Evolutionary conservation across 495 filamentous ascomycete genomes (phyloP).

Genomic region (Aspergillus carlsbadensis): DNA sequence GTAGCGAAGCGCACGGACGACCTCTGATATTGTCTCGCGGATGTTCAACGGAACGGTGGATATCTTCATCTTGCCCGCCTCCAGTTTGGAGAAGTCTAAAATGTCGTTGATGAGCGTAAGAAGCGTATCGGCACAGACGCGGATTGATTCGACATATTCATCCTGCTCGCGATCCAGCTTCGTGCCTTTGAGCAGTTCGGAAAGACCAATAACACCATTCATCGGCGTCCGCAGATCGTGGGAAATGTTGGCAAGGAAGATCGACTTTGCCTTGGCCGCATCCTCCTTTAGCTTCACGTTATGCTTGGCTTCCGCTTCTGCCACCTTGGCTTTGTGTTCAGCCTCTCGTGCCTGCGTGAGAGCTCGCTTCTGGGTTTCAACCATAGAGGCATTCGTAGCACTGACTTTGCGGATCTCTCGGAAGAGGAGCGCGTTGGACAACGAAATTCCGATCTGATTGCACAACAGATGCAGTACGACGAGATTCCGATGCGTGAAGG

Average conservation of each 20-base stretch:
- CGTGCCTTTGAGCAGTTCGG: constrained; percentile 79
- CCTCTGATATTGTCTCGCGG: constrained; percentile 82
- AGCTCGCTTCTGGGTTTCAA: constrained; percentile 79
- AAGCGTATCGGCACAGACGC: constrained; percentile 84
- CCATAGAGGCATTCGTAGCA: constrained; percentile 81
- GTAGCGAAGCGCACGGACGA: constrained; percentile 80
- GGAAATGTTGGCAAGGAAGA: constrained; percentile 91
- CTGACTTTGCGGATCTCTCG: constrained; percentile 77
- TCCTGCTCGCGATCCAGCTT: constrained; percentile 76
- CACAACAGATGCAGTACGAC: constrained; percentile 82
- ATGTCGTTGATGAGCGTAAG: constrained; percentile 96
- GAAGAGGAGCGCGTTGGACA: constrained; percentile 83
- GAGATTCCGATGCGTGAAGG: constrained; percentile 84
- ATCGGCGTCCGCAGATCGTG: constrained; percentile 85
- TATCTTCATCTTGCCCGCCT: constrained; percentile 94
- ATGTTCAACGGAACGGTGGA: constrained; percentile 83
- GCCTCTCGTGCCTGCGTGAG: constrained; percentile 76
- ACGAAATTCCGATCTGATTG: constrained; percentile 85
- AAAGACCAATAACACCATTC: constrained; percentile 88
- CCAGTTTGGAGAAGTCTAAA: constrained; percentile 88
- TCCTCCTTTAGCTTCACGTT: constrained; percentile 90
- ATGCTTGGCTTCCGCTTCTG: constrained; percentile 79
- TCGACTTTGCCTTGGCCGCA: constrained; percentile 84
- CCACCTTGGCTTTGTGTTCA: constrained; percentile 78
- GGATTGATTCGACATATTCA: constrained; percentile 88